Evolutionary conservation across 176 grass and related monocot species (phyloP).

Genomic region (Triticum urartu): DNA sequence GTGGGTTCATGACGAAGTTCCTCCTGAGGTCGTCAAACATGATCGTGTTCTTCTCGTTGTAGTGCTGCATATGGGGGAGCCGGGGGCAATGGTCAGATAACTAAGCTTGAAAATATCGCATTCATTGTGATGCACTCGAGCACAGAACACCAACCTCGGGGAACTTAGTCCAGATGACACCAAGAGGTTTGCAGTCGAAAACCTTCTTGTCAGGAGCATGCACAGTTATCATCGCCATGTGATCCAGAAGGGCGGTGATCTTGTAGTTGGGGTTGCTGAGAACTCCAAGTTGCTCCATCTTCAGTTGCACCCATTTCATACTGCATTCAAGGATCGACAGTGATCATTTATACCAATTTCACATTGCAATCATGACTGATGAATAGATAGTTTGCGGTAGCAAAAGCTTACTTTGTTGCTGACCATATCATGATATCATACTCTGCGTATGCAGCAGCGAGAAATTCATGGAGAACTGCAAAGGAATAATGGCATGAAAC

Average conservation of each 20-base stretch:
- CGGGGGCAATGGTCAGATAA: constrained; percentile 19
- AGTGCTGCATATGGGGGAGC: constrained; percentile 61
- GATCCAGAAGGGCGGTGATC: constrained; percentile 96
- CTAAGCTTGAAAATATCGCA: background rate
- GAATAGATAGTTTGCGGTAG: background rate
- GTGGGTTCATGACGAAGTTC: constrained; percentile 98
- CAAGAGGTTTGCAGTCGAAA: constrained; percentile 93
- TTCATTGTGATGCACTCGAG: background rate
- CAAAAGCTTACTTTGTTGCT: constrained; percentile 72
- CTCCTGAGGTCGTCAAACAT: constrained; percentile 97
- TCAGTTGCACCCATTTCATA: constrained; percentile 98
- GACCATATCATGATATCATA: constrained; percentile 99
- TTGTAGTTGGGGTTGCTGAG: constrained; percentile 85
- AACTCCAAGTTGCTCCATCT: constrained; percentile 95
- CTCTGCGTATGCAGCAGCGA: constrained; percentile 75
- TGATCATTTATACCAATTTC: background rate
- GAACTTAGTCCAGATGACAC: constrained; percentile 88
- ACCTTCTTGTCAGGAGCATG: constrained; percentile 63
- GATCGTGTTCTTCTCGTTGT: constrained; percentile 78
- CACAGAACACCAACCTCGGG: constrained; percentile 59
- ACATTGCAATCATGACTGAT: constrained; percentile 12
- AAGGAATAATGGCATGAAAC: constrained; percentile 14
- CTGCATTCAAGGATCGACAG: constrained; percentile 43
- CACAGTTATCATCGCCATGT: constrained; percentile 96
- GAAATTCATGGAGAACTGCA: constrained; percentile 95